Percentiles rank a stretch among this genome's conserved stretches.
phyloP scores from a whole-genome alignment of 805 yeast genomes.

The Hagleromyces aurorensis region DNA sequence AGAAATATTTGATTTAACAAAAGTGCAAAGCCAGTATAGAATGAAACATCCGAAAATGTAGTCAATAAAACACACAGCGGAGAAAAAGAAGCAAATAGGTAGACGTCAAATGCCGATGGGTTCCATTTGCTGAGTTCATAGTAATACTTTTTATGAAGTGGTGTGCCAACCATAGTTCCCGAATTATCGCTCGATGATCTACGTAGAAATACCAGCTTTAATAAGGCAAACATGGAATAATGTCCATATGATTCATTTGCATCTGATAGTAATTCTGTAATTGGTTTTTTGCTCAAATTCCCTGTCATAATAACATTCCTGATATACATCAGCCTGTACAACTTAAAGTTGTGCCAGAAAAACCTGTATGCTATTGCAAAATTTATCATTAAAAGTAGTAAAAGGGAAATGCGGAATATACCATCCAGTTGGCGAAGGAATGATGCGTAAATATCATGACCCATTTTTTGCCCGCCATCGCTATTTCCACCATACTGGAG shows the following conservation, averaged over 20 bases:
- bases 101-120: conserved; percentile 51
- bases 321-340: conserved; percentile 21
- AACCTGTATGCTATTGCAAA: conserved; percentile 13
- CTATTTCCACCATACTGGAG: conserved; percentile 6
- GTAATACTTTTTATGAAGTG: conserved; percentile 33
- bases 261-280: too few relatives aligned
- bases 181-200: too few relatives aligned
- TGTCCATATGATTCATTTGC: too few relatives aligned
- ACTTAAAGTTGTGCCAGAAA: conserved; percentile 14
- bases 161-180: too few relatives aligned
- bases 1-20: conserved; percentile 33
- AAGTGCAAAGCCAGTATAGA: conserved; percentile 32
- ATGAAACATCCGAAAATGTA: conserved; percentile 32
- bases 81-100: conserved; percentile 46
- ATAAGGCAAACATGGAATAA: too few relatives aligned
- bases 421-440: conserved; percentile 13
- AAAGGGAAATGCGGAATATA: conserved; percentile 6
- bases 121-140: conserved; percentile 62
- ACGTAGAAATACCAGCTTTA: too few relatives aligned
- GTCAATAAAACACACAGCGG: conserved; percentile 47
- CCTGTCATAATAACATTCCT: conserved; percentile 46
- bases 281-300: too few relatives aligned
- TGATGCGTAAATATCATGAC: conserved; percentile 6
- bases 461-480: conserved; percentile 2
- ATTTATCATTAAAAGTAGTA: conserved; percentile 11